Evolutionary conservation across 495 filamentous ascomycete genomes (phyloP).

Genomic region (Usnea hakonensis): DNA sequence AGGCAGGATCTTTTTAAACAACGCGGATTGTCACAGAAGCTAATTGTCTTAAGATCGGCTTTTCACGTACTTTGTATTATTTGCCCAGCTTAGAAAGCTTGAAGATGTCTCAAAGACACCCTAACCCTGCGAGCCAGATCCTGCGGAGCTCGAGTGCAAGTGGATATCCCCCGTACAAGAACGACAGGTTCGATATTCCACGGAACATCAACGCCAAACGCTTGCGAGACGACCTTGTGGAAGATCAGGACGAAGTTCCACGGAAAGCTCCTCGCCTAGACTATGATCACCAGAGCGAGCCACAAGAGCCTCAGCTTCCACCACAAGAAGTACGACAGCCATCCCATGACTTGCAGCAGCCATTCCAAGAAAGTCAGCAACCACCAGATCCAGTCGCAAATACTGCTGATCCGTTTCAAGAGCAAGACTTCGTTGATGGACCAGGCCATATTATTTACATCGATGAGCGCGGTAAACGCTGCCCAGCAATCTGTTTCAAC

Average conservation of each 20-base stretch:
- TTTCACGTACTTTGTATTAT: not conserved
- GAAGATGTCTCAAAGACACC: not conserved
- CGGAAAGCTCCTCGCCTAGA: not conserved
- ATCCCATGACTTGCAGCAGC: too few relatives aligned
- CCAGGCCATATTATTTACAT: not conserved
- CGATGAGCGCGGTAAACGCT: not conserved
- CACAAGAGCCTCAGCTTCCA: not conserved
- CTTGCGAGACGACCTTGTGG: not conserved
- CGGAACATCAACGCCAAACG: not conserved
- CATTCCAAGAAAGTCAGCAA: too few relatives aligned
- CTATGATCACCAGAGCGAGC: not conserved
- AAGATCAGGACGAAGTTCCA: not conserved
- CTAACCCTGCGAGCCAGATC: not conserved
- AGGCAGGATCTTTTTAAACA: not conserved
- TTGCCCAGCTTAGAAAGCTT: not conserved
- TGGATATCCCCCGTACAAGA: not conserved
- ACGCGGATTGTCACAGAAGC: not conserved
- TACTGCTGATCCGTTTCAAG: not conserved
- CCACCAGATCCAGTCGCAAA: not conserved
- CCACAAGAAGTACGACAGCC: too few relatives aligned
- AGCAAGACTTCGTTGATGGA: not conserved
- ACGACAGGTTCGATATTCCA: not conserved
- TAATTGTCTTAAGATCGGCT: not conserved
- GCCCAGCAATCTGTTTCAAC: not conserved
- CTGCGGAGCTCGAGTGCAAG: not conserved